phyloP scores from a whole-genome alignment of 2,329 filamentous ascomycete genomes.

The Pseudopithomyces chartarum region DNA sequence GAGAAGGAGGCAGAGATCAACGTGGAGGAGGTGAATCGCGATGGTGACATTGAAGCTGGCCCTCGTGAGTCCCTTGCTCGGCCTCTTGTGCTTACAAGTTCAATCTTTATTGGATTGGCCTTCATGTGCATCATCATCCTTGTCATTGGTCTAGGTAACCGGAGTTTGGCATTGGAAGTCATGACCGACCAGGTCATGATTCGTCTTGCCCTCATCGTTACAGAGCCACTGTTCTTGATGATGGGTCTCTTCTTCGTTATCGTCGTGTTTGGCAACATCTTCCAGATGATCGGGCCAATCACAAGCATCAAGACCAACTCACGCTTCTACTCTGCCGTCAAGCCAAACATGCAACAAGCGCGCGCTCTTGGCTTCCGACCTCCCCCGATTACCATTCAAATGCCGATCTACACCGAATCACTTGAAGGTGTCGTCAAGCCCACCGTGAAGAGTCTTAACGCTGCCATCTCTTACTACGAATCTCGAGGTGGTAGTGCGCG shows the following conservation, averaged over 20 bases:
- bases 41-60: slow-evolving; percentile 31
- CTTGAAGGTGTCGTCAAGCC: slow-evolving; percentile 73
- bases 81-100: slow-evolving; percentile 58
- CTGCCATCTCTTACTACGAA: slow-evolving; percentile 57
- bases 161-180: slow-evolving; percentile 58
- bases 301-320: slow-evolving; percentile 75
- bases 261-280: slow-evolving; percentile 16
- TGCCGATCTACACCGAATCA: slow-evolving; percentile 85
- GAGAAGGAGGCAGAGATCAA: slow-evolving; percentile 26
- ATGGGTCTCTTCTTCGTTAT: slow-evolving; percentile 54
- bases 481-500: slow-evolving; percentile 65
- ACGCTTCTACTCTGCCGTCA: slow-evolving; percentile 72
- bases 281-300: slow-evolving; percentile 74
- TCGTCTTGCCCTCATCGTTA: slow-evolving; percentile 58
- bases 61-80: slow-evolving; percentile 49
- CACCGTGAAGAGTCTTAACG: slow-evolving; percentile 76
- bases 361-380: slow-evolving; percentile 63
- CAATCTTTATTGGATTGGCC: slow-evolving; percentile 57
- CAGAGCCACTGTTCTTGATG: slow-evolving; percentile 53
- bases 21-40: slow-evolving; percentile 41
- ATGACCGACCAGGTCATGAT: slow-evolving; percentile 57
- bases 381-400: slow-evolving; percentile 75
- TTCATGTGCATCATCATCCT: slow-evolving; percentile 58
- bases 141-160: slow-evolving; percentile 62
- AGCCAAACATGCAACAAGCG: slow-evolving; percentile 50